phyloP scores from a whole-genome alignment of 2,329 filamentous ascomycete species.

The Chrysoporthe cubensis region DNA sequence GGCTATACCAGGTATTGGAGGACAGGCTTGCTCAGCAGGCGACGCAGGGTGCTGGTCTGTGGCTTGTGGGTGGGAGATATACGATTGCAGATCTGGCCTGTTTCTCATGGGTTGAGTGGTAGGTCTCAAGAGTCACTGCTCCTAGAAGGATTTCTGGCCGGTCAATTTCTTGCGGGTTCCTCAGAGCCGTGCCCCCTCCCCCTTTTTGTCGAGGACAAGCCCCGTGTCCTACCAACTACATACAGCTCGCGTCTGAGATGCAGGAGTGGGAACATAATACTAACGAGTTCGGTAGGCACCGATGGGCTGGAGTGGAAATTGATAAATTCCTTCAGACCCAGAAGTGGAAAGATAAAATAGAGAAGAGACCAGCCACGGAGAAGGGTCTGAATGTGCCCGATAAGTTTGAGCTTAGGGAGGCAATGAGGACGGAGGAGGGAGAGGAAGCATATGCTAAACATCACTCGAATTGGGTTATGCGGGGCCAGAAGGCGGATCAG shows the following conservation, averaged over 20 bases:
- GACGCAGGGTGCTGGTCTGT: not conserved
- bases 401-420: conserved; percentile 5
- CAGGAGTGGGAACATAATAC: not conserved
- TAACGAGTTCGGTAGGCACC: not conserved
- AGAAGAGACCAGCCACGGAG: conserved; percentile 1
- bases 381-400: not conserved
- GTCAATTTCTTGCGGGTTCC: too few species aligned
- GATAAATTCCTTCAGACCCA: conserved; percentile 2
- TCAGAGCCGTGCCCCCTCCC: too few species aligned
- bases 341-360: conserved; percentile 10
- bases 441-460: conserved; percentile 10
- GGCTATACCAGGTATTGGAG: conserved; percentile 16
- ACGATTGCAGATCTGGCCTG: conserved; percentile 15
- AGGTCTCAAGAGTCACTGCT: not conserved
- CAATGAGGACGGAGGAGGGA: conserved; percentile 14
- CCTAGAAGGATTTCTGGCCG: not conserved
- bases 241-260: not conserved
- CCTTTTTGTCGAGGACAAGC: not conserved
- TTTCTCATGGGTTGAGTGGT: conserved; percentile 18
- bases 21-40: conserved; percentile 8
- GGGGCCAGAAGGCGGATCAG: not conserved
- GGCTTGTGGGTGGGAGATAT: conserved; percentile 16
- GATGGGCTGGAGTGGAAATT: conserved; percentile 4
- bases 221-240: not conserved
- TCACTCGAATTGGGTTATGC: conserved; percentile 1